Conservation (phyloP, 2,329 filamentous ascomycete species). For the Curvularia sp. region DNA sequence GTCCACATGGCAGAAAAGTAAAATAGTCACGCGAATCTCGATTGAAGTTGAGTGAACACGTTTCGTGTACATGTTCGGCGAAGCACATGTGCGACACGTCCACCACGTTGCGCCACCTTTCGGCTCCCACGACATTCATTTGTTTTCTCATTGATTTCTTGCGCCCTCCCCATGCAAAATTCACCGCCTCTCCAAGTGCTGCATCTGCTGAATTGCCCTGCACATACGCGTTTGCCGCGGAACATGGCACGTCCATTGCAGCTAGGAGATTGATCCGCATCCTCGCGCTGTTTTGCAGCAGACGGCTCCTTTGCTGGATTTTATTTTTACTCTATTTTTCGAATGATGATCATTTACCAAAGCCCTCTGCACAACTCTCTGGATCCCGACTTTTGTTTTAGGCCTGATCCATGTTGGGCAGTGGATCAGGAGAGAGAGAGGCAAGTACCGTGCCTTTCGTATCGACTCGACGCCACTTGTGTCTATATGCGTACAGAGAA, state of each 20-base stretch:
- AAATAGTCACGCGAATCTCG: not conserved
- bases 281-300: not conserved
- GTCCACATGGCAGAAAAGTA: not conserved
- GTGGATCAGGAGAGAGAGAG: no score
- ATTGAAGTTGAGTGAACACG: not conserved
- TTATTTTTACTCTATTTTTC: not conserved
- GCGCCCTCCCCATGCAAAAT: conserved; percentile 37
- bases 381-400: no score
- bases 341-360: not conserved
- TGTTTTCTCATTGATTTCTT: conserved; percentile 16
- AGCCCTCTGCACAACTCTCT: not conserved
- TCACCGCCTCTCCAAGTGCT: conserved; percentile 31
- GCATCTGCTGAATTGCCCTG: conserved; percentile 26
- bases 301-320: not conserved
- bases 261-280: not conserved
- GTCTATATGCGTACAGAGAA: not conserved
- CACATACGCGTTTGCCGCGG: conserved; percentile 22
- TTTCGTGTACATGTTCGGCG: not conserved
- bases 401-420: no score
- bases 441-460: no score
- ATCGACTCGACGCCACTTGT: no score
- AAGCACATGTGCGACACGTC: not conserved
- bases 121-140: not conserved
- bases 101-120: not conserved
- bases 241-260: conserved; percentile 17